These are phyloP conservation scores for Saccharomyces kudriavzevii DNA, from an alignment of 805 yeast genomes.

Conservation along the genomic window DNA sequence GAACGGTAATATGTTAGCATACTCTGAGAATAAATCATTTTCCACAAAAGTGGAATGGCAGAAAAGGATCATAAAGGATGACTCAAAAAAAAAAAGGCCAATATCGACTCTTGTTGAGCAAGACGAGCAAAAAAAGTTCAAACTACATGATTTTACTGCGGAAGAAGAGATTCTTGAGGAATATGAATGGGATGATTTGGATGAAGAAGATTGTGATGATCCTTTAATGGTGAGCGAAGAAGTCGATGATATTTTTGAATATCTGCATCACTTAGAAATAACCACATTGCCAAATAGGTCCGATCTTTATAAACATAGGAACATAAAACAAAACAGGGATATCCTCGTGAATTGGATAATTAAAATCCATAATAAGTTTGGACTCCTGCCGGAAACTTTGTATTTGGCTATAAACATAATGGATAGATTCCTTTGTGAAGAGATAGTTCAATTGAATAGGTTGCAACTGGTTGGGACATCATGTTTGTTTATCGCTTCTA, in stretches of 20 bases:
- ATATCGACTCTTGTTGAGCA: slow-evolving; percentile 23
- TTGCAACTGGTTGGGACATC: slow-evolving; percentile 81
- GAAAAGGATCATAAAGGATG: slow-evolving; percentile 1
- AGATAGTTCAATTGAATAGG: slow-evolving; percentile 64
- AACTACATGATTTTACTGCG: slow-evolving; percentile 9
- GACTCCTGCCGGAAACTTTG: slow-evolving; percentile 76
- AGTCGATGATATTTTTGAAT: slow-evolving; percentile 74
- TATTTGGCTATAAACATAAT: slow-evolving; percentile 72
- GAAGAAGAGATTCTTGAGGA: slow-evolving; percentile 19
- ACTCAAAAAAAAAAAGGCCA: slow-evolving; percentile 20
- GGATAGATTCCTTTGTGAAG: slow-evolving; percentile 75
- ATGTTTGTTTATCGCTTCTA: slow-evolving; percentile 76
- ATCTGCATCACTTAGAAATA: slow-evolving; percentile 59
- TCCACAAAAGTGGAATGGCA: slow-evolving; percentile 2
- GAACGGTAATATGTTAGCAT: neutral
- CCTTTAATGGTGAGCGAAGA: slow-evolving; percentile 89
- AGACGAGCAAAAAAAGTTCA: slow-evolving; percentile 20
- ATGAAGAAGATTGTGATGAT: slow-evolving; percentile 65
- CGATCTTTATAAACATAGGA: slow-evolving; percentile 31
- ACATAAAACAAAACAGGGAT: slow-evolving; percentile 42
- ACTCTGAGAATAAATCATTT: neutral
- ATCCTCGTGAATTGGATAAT: slow-evolving; percentile 86
- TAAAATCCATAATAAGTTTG: slow-evolving; percentile 73
- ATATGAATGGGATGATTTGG: slow-evolving; percentile 58
- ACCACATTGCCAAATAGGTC: slow-evolving; percentile 50